Base-by-base conservation (phyloP, 495 filamentous ascomycete genomes). In the Trichoderma virens region DNA sequence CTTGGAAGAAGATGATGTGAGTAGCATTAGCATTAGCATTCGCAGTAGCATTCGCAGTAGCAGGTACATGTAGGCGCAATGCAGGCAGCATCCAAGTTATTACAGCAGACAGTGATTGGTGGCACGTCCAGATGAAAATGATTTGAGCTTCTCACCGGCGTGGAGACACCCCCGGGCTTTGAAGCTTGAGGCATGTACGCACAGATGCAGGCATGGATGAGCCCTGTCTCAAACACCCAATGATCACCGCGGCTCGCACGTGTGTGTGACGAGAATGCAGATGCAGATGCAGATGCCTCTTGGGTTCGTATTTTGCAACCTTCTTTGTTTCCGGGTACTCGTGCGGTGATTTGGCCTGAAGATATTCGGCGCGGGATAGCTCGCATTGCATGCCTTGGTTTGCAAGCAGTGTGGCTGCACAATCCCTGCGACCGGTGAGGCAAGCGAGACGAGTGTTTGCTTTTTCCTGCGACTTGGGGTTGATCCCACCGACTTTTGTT, bases 391-490 rank as follows among this genome's bases (percentile, higher is more conserved):
- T 45, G 41, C 18, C 13, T 18, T 45, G 23, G 23, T 30, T 27
- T 13, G 8, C 51, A 16, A 4, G 51, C 51, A 56, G 11, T 9
- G 51, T 30, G 27, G 27, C 51, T 30, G 41, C 25, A 27, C 8
- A 27, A 56, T 56, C 51, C 51, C 27, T 56, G 51, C 51, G 27
- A 56, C 51, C 51, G 51, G 51, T 56, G 51, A 56, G 28, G 51
- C 11, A 56, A 56, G 51, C 51, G 51, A 56, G 23, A 11, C 11
- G 9, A 30, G 28, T 56, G 27, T 18, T 56, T 27, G 51, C 51
- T 56, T 11, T 56, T 56, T 56, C 23, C 32, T 11, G 4, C 28
- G 51, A 8, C 25, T 27, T 14, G 9, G 51, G 16, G 8, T 56
- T 47, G 18, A 23, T 47, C n/a, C 43, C 20, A 41, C 38, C 38